phyloP scores from a whole-genome alignment of 108 stramenopile genomes.

The Asterionellopsis glacialis region DNA sequence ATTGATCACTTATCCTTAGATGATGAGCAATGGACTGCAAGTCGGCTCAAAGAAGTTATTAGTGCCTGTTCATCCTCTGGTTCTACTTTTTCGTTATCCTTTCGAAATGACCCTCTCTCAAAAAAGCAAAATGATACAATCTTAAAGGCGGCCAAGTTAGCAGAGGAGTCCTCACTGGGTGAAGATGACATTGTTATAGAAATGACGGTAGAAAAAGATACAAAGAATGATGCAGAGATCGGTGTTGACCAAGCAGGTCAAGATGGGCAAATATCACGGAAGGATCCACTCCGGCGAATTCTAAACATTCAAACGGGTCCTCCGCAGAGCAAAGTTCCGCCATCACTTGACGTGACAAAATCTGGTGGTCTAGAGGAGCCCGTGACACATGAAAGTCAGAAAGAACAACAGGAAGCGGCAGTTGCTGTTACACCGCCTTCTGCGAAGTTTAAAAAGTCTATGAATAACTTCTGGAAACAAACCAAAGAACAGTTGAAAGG shows the following conservation, averaged over 20 bases:
- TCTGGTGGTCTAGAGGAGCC: background rate
- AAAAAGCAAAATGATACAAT: background rate
- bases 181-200: background rate
- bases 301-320: no score
- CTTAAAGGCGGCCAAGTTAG: background rate
- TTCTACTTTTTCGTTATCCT: background rate
- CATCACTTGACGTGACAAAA: background rate
- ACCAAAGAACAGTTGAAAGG: background rate
- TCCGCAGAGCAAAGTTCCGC: background rate
- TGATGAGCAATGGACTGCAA: background rate
- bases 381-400: background rate
- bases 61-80: background rate
- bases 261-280: background rate
- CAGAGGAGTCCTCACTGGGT: background rate
- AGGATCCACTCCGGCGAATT: background rate
- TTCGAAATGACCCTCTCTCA: background rate
- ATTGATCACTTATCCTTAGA: slow-evolving; percentile 15
- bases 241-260: background rate
- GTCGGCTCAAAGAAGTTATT: background rate
- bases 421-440: background rate
- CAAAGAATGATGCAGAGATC: background rate
- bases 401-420: background rate
- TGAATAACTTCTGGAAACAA: background rate
- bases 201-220: background rate
- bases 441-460: background rate